These are phyloP conservation scores for Erucastrum elatum DNA, from an alignment of 345 rosid genomes.

Conservation along the genomic window DNA sequence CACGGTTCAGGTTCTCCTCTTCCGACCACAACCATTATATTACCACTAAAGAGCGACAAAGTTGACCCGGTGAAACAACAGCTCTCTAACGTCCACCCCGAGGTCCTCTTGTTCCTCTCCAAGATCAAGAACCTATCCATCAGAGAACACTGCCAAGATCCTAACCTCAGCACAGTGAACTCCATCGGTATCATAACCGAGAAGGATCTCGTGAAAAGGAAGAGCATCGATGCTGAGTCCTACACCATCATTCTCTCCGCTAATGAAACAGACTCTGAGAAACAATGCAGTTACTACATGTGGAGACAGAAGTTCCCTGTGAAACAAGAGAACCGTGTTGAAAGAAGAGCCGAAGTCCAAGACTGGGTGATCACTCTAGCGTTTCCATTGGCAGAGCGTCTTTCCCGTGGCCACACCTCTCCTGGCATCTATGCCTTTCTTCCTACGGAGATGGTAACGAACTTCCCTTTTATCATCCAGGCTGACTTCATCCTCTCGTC, in stretches of 20 bases:
- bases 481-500: constrained; percentile 70
- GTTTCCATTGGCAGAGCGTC: constrained; percentile 63
- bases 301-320: constrained; percentile 80
- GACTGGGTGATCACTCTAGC: constrained; percentile 78
- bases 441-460: constrained; percentile 74
- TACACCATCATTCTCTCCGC: constrained; percentile 62
- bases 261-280: constrained; percentile 25
- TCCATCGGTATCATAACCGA: constrained; percentile 58
- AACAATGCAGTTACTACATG: constrained; percentile 58
- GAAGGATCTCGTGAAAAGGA: constrained; percentile 48
- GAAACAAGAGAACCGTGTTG: constrained; percentile 50
- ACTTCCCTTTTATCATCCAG: constrained; percentile 69
- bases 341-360: constrained; percentile 64
- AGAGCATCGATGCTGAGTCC: constrained; percentile 74
- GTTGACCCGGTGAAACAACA: constrained; percentile 65
- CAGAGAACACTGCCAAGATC: constrained; percentile 54
- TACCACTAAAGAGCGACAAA: constrained; percentile 71
- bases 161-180: constrained; percentile 44
- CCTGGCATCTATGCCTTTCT: constrained; percentile 80
- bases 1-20: constrained; percentile 49
- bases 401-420: constrained; percentile 43
- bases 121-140: constrained; percentile 67
- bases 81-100: constrained; percentile 67
- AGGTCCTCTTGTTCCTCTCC: constrained; percentile 57
- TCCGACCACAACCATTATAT: constrained; percentile 58